These are phyloP conservation scores for Basidiobolus meristosporus DNA, from an alignment of 371 early-diverging fungal species.

Conservation along the genomic window DNA sequence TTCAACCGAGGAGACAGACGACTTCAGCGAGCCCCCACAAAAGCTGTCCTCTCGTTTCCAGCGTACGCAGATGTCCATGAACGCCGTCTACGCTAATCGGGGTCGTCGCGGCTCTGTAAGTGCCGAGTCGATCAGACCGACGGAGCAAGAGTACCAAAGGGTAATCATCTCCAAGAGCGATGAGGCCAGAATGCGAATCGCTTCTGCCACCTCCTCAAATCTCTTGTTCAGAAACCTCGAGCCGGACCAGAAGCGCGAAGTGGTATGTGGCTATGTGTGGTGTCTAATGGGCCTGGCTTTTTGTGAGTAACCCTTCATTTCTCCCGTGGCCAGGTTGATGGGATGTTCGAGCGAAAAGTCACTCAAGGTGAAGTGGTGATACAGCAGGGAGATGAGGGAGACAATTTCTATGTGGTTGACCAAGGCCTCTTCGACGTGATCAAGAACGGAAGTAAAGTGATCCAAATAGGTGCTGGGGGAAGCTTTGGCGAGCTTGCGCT, in stretches of 20 bases:
- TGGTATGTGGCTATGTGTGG: slow-evolving; percentile 69
- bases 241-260: slow-evolving; percentile 81
- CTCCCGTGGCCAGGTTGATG: slow-evolving; percentile 32
- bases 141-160: slow-evolving; percentile 50
- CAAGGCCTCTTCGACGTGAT: slow-evolving; percentile 56
- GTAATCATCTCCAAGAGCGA: slow-evolving; percentile 68
- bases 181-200: slow-evolving; percentile 62
- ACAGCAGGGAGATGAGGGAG: slow-evolving; percentile 70
- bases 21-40: no score
- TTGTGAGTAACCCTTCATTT: slow-evolving; percentile 77
- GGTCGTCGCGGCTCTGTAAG: slow-evolving; percentile 88
- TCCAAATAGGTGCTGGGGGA: slow-evolving; percentile 38
- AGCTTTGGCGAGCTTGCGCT: slow-evolving; percentile 80
- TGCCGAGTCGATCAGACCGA: slow-evolving; percentile 87
- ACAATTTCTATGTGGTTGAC: slow-evolving; percentile 73
- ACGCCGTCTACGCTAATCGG: no score
- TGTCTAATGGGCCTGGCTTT: slow-evolving; percentile 74
- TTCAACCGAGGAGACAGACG: no score
- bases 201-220: slow-evolving; percentile 54
- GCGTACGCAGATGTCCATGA: no score
- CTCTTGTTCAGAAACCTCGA: slow-evolving; percentile 83
- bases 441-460: slow-evolving; percentile 31
- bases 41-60: no score
- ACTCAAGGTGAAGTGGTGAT: slow-evolving; percentile 62
- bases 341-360: slow-evolving; percentile 12